These are phyloP conservation scores for Leishmania arabica DNA, from an alignment of 208 protist species.

Conservation along the genomic window DNA sequence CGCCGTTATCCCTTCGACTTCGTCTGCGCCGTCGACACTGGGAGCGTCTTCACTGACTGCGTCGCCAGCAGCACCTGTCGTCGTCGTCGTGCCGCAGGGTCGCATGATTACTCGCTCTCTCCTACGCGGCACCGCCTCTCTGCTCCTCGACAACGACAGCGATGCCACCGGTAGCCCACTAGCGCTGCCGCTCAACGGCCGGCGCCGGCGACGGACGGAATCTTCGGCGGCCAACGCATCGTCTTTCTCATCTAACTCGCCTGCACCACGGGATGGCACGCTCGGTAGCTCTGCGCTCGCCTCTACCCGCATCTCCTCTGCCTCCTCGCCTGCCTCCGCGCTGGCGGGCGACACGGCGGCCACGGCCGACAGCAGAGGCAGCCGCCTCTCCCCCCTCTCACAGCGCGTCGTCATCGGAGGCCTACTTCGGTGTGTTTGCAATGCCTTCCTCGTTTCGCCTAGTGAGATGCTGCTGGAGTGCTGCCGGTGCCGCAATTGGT, in stretches of 20 bases:
- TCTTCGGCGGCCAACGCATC: neutral
- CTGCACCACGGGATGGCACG: neutral
- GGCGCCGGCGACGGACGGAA: conserved; percentile 7
- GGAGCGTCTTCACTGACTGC: neutral
- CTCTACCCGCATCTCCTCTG: neutral
- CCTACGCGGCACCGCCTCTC: conserved; percentile 40
- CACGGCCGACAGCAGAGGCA: neutral
- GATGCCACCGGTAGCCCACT: neutral
- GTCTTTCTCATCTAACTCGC: neutral
- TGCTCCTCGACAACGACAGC: conserved; percentile 5
- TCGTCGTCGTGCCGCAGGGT: conserved; percentile 28
- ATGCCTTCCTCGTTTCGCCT: conserved; percentile 57
- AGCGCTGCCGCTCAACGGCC: neutral
- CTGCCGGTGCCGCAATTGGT: conserved; percentile 64
- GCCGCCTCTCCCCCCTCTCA: neutral
- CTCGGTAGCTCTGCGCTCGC: neutral
- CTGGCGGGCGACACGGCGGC: neutral
- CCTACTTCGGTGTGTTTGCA: conserved; percentile 74
- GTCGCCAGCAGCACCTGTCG: neutral
- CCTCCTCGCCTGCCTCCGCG: neutral
- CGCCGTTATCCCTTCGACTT: neutral
- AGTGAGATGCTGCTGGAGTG: conserved; percentile 76
- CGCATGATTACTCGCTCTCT: conserved; percentile 76
- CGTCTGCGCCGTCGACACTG: neutral
- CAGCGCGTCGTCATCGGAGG: conserved; percentile 48